Evolutionary conservation across 2,329 filamentous ascomycete genomes (phyloP), one percentile per base, ranked within the genome.

Genomic region (Purpureocillium takamizusanense): DNA sequence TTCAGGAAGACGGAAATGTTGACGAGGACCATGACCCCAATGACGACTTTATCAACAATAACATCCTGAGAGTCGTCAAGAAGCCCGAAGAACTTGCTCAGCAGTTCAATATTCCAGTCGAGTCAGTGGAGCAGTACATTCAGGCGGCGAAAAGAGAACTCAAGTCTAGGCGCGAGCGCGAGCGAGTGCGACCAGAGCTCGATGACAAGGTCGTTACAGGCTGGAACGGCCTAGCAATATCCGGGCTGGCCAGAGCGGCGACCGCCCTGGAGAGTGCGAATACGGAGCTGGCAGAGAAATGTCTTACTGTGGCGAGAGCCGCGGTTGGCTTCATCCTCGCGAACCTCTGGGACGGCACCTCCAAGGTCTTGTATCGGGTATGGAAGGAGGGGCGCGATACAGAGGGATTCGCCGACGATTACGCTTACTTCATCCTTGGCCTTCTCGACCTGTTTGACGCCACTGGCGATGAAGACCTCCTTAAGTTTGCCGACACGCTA

Each of bases 21-120:
- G 76, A 81, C 27, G 78, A 81, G 4, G 76, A 82, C 39, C 79
- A 90, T 49, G 92, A 98, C 54, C 82, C 86, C 0, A 85, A 94
- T 51, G 90, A 97, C 54, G 90, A 97, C 53, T 90, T 97, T 43
- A 82, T 94, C 53, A 88, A 90, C 51, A 87, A 94, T 56, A 98
- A 97, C 53, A 88, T 95, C 5, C 63, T 95, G 2, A 78, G 79
- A 29, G 72, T 94, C 18, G 75, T 75, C 28, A 78, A 74, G 43
- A 83, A 81, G 0, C 71, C 79, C 0, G 69, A 73, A 15, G 77
- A 83, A 34, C 68, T 98, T 7, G 81, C 83, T 12, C 76, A 76
- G 40, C 81, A 92, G 48, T 84, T 94, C 50, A 81, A 78, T 2
- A 68, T 90, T 12, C 72, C 81, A 0, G 76, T 81, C 40, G 72